phyloP scores from a whole-genome alignment of 2,329 filamentous ascomycete species.

The Trichoderma endophyticum region DNA sequence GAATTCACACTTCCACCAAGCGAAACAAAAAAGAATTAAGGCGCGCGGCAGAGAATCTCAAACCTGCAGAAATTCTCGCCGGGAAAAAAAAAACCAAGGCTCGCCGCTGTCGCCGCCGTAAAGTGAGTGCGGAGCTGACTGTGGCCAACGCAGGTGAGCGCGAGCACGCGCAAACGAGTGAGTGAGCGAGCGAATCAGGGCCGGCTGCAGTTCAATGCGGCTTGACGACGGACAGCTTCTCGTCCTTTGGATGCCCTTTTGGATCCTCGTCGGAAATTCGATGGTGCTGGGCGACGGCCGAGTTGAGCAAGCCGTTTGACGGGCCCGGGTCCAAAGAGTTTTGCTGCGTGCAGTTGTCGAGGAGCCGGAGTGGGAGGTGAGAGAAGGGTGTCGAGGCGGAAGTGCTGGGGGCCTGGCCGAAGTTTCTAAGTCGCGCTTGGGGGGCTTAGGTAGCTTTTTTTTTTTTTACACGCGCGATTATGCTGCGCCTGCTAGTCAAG shows the following conservation, averaged over 20 bases:
- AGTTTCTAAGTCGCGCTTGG: constrained; percentile 24
- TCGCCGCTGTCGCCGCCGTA: neutral
- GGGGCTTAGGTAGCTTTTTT: constrained; percentile 21
- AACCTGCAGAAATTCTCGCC: neutral
- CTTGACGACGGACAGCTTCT: neutral
- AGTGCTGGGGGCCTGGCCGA: constrained; percentile 21
- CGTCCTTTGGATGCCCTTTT: neutral
- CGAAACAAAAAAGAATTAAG: neutral
- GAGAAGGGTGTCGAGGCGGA: constrained; percentile 19
- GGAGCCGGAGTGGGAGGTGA: constrained; percentile 5
- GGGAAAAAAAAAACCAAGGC: neutral
- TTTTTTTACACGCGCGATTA: constrained; percentile 28
- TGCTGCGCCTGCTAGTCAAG: constrained; percentile 21
- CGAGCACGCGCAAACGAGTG: constrained; percentile 12
- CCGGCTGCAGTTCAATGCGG: constrained; percentile 5
- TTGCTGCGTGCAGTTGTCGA: constrained; percentile 4
- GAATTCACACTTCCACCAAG: neutral
- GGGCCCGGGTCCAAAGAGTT: constrained; percentile 2
- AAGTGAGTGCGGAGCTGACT: neutral
- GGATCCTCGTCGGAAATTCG: neutral
- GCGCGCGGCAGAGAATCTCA: neutral
- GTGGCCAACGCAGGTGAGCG: neutral
- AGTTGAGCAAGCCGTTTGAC: constrained; percentile 15
- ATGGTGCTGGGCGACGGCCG: constrained; percentile 1
- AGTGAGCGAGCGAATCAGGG: constrained; percentile 7